Evolutionary conservation across 257 asterid species (phyloP).

Genomic region (Solanum etuberosum): DNA sequence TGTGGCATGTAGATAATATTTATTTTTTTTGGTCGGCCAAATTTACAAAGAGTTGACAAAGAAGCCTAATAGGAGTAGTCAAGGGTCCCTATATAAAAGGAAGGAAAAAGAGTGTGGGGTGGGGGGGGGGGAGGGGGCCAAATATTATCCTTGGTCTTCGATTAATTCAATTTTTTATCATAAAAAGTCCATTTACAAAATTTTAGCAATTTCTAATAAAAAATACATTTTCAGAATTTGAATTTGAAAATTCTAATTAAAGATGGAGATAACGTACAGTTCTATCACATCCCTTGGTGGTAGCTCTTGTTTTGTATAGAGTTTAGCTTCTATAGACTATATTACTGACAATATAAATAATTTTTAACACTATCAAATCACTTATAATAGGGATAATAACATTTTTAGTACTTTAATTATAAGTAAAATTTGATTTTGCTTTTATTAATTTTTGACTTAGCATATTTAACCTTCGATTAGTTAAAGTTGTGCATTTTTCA

Average conservation of each 20-base stretch:
- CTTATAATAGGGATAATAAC: not conserved
- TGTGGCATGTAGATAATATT: not conserved
- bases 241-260: too few species aligned
- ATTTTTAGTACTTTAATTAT: not conserved
- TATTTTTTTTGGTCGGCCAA: not conserved
- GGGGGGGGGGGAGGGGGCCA: too few species aligned
- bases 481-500: not conserved
- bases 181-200: too few species aligned
- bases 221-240: too few species aligned
- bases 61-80: not conserved
- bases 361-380: not conserved
- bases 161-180: too few species aligned
- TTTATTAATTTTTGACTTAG: not conserved
- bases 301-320: not conserved
- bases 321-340: not conserved
- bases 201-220: too few species aligned
- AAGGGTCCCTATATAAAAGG: not conserved
- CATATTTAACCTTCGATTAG: not conserved
- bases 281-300: not conserved
- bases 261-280: too few species aligned
- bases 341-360: not conserved
- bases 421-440: too few species aligned
- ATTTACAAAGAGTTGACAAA: not conserved
- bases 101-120: not conserved
- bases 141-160: too few species aligned